A percentile compares a stretch with the other conserved stretches of the same genome.
Evolutionary conservation across 345 rosid species (phyloP).

Genomic region (Camelina hispida): DNA sequence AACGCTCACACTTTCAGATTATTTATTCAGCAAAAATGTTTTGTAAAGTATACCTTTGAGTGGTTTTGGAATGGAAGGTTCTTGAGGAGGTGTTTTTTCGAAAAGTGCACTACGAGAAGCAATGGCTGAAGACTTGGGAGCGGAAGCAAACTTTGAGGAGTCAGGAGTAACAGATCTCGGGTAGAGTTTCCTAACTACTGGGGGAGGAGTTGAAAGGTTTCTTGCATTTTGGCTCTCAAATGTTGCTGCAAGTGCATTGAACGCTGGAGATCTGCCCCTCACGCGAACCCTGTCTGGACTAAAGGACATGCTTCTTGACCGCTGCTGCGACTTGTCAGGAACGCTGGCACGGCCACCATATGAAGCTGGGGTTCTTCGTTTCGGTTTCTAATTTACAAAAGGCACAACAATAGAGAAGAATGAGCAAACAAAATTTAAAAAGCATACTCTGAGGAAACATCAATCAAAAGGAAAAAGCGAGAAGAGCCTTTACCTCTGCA

Average conservation of each 20-base stretch:
- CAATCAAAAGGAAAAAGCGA: constrained; percentile 6
- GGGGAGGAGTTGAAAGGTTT: constrained; percentile 51
- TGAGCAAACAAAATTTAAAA: constrained; percentile 22
- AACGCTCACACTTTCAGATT: neutral
- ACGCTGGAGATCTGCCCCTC: constrained; percentile 48
- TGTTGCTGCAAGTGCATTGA: constrained; percentile 50
- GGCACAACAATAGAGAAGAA: constrained; percentile 1
- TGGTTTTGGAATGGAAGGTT: constrained; percentile 70
- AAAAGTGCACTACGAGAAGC: constrained; percentile 70
- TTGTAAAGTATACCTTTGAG: constrained; percentile 61
- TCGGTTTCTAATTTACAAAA: constrained; percentile 69
- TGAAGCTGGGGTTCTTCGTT: constrained; percentile 77
- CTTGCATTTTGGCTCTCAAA: constrained; percentile 48
- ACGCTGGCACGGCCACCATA: constrained; percentile 85
- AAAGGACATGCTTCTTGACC: constrained; percentile 48
- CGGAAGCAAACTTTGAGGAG: constrained; percentile 60
- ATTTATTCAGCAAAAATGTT: neutral
- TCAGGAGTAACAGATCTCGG: constrained; percentile 94
- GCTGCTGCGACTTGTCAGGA: constrained; percentile 45
- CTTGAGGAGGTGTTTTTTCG: constrained; percentile 71
- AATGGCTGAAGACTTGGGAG: constrained; percentile 76
- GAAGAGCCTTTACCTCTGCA: constrained; percentile 63
- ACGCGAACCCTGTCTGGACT: constrained; percentile 51
- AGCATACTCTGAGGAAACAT: constrained; percentile 14
- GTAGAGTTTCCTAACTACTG: constrained; percentile 72